Evolutionary conservation across 495 filamentous ascomycete genomes (phyloP).

Genomic region (Neurospora africana): DNA sequence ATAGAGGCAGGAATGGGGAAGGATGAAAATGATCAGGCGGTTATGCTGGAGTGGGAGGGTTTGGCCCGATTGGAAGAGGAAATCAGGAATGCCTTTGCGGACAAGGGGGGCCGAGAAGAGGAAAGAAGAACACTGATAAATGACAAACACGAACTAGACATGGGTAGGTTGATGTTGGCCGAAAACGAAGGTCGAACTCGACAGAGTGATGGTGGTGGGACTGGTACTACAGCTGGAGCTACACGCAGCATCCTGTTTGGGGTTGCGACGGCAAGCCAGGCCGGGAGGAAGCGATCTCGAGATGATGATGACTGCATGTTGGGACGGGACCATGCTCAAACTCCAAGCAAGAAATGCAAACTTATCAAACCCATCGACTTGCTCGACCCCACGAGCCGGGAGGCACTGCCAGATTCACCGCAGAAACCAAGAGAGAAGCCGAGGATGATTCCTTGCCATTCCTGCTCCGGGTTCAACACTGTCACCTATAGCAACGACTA

Average conservation of each 20-base stretch:
- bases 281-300: background rate
- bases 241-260: background rate
- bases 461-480: background rate
- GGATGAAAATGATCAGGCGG: background rate
- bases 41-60: background rate
- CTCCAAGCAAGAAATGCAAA: background rate
- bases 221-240: background rate
- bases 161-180: background rate
- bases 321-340: background rate
- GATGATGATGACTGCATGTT: background rate
- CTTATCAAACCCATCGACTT: background rate
- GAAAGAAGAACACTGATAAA: background rate
- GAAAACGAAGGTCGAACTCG: background rate
- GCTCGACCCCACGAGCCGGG: background rate
- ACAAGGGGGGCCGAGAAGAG: background rate
- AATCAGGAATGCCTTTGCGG: background rate
- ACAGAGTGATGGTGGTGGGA: background rate
- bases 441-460: background rate
- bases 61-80: background rate
- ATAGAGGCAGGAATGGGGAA: background rate
- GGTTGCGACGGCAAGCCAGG: background rate
- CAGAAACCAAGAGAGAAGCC: background rate
- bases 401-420: background rate
- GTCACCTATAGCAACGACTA: constrained; percentile 4
- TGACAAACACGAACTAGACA: background rate